Base-by-base conservation (phyloP, 306 rosid species). In the Lathyrus aphaca region DNA sequence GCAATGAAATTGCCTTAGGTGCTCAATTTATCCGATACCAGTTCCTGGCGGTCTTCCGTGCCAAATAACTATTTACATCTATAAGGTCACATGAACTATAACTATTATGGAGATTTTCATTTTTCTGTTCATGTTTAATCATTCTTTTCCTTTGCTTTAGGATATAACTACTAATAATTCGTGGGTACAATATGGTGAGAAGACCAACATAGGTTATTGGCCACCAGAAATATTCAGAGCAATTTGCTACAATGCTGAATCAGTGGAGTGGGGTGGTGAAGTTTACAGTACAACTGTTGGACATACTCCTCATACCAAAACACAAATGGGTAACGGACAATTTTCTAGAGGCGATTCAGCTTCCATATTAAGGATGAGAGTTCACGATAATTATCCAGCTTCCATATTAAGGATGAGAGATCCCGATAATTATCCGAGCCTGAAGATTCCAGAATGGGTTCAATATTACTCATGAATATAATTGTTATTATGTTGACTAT, bases 261-360 rank as follows among this genome's bases (percentile, higher is more conserved):
- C 85, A 4, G 93, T 85, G 55, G 86, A 87, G 11, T 87, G 96
- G 96, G 89, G 89, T 53, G 94, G 96, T 38, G 93, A 90, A 80
- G 96, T 90, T 16, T 82, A 85, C 40, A 87, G 96, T 71, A 3
- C 82, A 35, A 77, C 18, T 0, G 57, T 81, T 27, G 79, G 79
- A 9, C 74, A 66, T 0, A 55, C 50, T 55, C 94, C 94, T 35
- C 96, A 87, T 68, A 90, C 93, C 2, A 4, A 5, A 78, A 87
- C 96, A 55, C 69, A 43, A 12, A 90, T 87, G 89, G 96, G 96
- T 0, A 80, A 11, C 60, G 94, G 91, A 6, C 13, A 19, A 4
- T 86, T 77, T 79, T 55, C 86, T 14, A n/a, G 3, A 10, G 75
- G 73, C 57, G 0, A 0, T 4, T 69, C 87, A 0, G 81, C 85